Evolutionary conservation across 2,329 filamentous ascomycete species (phyloP).

Genomic region (Pestalotiopsis sp.): DNA sequence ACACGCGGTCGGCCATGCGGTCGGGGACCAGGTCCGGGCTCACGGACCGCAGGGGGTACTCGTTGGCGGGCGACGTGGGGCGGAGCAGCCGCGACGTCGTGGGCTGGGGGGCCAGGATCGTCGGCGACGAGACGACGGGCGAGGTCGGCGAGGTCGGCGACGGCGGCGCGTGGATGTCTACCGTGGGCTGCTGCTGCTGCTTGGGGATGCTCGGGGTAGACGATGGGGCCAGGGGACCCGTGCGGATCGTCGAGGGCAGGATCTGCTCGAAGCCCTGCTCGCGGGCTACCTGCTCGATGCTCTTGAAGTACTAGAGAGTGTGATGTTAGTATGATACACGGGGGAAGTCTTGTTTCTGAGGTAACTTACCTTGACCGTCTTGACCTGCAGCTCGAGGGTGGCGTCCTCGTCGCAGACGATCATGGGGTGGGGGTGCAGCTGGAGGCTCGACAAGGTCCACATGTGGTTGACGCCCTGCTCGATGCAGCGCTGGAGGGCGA

Average conservation of each 20-base stretch:
- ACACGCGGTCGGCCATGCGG: constrained; percentile 61
- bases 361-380: constrained; percentile 64
- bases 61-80: constrained; percentile 54
- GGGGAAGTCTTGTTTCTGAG: background rate
- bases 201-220: background rate
- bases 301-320: constrained; percentile 66
- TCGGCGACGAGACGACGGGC: constrained; percentile 35
- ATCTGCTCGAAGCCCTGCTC: constrained; percentile 62
- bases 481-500: constrained; percentile 78
- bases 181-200: constrained; percentile 36
- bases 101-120: constrained; percentile 57
- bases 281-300: constrained; percentile 66
- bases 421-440: constrained; percentile 80
- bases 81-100: constrained; percentile 57
- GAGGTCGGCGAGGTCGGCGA: constrained; percentile 13
- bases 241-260: constrained; percentile 58
- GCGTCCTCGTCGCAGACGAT: constrained; percentile 84
- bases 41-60: constrained; percentile 57
- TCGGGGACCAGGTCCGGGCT: constrained; percentile 66
- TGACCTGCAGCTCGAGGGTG: constrained; percentile 72
- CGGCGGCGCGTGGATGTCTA: constrained; percentile 41
- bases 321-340: constrained; percentile 8
- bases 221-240: constrained; percentile 40
- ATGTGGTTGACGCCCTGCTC: constrained; percentile 86
- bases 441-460: constrained; percentile 84